phyloP scores from a whole-genome alignment of 805 yeast genomes.

The Alloascoidea africana region DNA sequence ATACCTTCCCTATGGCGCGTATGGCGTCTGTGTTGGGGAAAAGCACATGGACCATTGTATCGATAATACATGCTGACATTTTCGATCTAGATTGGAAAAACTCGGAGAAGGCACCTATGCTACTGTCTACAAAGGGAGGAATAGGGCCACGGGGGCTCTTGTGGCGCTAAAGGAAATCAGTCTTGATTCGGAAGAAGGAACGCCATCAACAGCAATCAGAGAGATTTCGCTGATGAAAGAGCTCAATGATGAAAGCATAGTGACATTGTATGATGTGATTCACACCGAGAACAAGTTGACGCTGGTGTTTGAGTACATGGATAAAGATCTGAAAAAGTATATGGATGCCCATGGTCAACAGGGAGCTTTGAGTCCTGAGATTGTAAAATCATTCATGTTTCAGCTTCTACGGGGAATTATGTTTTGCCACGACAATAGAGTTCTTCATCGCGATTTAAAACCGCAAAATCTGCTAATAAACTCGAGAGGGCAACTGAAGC shows the following conservation, averaged over 20 bases:
- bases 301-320: conserved; percentile 85
- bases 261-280: conserved; percentile 84
- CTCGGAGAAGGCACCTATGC: conserved; percentile 95
- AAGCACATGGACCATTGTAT: too few relatives aligned
- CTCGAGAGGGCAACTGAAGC: conserved; percentile 77
- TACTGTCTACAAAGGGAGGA: conserved; percentile 92
- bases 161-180: conserved; percentile 94
- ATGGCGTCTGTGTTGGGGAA: too few relatives aligned
- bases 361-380: conserved; percentile 58
- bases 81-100: conserved; percentile 70
- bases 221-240: conserved; percentile 95
- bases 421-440: conserved; percentile 75
- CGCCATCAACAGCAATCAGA: conserved; percentile 95
- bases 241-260: conserved; percentile 83
- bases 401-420: conserved; percentile 82
- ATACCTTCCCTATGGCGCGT: too few relatives aligned
- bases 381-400: conserved; percentile 86
- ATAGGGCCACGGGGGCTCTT: conserved; percentile 69
- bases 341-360: conserved; percentile 77
- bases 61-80: too few relatives aligned
- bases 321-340: conserved; percentile 82
- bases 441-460: conserved; percentile 73
- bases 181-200: conserved; percentile 93
- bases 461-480: conserved; percentile 90
- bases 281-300: conserved; percentile 94